Evolutionary conservation across 768 basidiomycete species (phyloP).

Genomic region (Panellus pusillus): DNA sequence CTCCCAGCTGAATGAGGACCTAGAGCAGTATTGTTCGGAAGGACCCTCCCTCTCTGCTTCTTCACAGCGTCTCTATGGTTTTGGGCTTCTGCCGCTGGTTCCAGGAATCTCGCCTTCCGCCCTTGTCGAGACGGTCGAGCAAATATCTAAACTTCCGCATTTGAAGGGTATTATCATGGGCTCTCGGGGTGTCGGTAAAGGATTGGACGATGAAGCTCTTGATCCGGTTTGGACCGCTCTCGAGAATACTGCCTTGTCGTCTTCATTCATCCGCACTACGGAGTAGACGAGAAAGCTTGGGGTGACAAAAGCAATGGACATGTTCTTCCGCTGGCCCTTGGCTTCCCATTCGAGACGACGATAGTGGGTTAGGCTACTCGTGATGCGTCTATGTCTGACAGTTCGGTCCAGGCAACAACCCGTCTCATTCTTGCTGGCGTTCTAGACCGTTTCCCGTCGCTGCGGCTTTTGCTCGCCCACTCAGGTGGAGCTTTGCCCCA

Average conservation of each 20-base stretch:
- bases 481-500: slow-evolving; percentile 85
- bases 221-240: slow-evolving; percentile 85
- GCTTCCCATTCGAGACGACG: slow-evolving; percentile 91
- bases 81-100: slow-evolving; percentile 83
- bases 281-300: slow-evolving; percentile 72
- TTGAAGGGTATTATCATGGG: slow-evolving; percentile 81
- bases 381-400: background rate
- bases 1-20: slow-evolving; percentile 68
- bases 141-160: slow-evolving; percentile 65
- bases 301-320: slow-evolving; percentile 82
- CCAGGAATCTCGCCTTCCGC: slow-evolving; percentile 54
- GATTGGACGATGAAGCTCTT: slow-evolving; percentile 76
- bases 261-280: slow-evolving; percentile 88
- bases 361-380: slow-evolving; percentile 51
- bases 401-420: slow-evolving; percentile 55
- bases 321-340: slow-evolving; percentile 81
- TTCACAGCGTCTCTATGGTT: slow-evolving; percentile 74
- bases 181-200: slow-evolving; percentile 73
- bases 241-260: slow-evolving; percentile 65
- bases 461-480: slow-evolving; percentile 81
- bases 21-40: slow-evolving; percentile 77
- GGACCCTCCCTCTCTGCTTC: slow-evolving; percentile 43
- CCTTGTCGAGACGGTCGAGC: slow-evolving; percentile 64
- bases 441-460: slow-evolving; percentile 73
- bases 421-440: slow-evolving; percentile 80